Conservation (phyloP, 306 rosid genomes). For the Canavalia ensiformis region DNA sequence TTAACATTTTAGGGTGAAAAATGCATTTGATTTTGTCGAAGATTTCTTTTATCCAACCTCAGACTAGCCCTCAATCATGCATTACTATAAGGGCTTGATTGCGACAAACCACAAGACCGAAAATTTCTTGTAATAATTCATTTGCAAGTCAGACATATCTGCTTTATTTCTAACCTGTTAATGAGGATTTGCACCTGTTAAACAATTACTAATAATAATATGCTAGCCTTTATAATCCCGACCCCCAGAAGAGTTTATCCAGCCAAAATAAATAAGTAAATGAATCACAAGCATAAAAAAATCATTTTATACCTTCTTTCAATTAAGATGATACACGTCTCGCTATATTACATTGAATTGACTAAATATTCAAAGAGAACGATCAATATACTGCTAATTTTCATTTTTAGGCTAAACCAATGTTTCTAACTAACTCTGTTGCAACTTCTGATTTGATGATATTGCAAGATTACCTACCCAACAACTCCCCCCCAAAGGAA, state of each 20-base stretch:
- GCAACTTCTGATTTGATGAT: constrained; percentile 44
- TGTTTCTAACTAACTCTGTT: constrained; percentile 40
- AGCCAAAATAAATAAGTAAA: constrained; percentile 6
- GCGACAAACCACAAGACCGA: neutral
- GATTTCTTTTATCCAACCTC: neutral
- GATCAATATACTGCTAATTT: constrained; percentile 34
- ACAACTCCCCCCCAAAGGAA: constrained; percentile 51
- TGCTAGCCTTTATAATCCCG: neutral
- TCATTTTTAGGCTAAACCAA: constrained; percentile 45
- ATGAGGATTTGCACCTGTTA: neutral
- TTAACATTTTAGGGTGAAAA: neutral
- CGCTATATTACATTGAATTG: constrained; percentile 46
- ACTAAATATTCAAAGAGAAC: constrained; percentile 38
- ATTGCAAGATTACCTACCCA: constrained; percentile 50
- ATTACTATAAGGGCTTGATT: neutral
- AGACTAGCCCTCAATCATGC: neutral
- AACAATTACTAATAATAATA: neutral
- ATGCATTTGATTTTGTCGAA: neutral
- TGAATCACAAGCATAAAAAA: neutral
- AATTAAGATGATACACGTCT: constrained; percentile 37
- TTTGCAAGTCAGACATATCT: neutral
- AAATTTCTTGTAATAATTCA: neutral
- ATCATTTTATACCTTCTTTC: constrained; percentile 1
- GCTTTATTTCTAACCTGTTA: neutral
- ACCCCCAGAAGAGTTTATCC: neutral